Evolutionary conservation across 306 rosid genomes (phyloP).

Genomic region (Rubus parviflorus): DNA sequence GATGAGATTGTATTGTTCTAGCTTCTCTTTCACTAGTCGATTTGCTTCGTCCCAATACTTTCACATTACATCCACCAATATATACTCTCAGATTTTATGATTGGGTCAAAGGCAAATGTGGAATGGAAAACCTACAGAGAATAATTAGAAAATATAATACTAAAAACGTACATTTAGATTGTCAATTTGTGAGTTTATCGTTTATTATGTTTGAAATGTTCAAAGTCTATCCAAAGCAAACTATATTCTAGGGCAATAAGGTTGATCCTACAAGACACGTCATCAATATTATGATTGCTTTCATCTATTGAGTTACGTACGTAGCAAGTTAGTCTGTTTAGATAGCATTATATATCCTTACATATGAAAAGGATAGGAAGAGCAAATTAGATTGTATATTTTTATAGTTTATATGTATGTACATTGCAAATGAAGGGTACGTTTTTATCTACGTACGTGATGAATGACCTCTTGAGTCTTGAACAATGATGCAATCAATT

Average conservation of each 20-base stretch:
- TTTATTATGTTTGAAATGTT: not conserved
- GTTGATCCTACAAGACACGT: not conserved
- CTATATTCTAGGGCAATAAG: not conserved
- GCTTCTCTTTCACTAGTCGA: not conserved
- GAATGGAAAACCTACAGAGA: not conserved
- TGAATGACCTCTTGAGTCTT: too few species aligned
- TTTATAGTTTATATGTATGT: too few species aligned
- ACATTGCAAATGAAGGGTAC: not conserved
- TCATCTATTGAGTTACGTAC: not conserved
- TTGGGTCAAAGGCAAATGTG: not conserved
- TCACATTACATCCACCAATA: not conserved
- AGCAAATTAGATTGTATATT: not conserved
- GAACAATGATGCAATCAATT: too few species aligned
- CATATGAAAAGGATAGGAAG: not conserved
- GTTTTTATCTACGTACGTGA: too few species aligned
- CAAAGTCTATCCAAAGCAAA: not conserved
- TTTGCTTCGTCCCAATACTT: not conserved
- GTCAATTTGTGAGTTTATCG: not conserved
- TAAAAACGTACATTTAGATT: not conserved
- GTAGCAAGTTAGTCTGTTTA: not conserved
- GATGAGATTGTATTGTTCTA: too few species aligned
- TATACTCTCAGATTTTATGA: not conserved
- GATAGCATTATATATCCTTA: not conserved
- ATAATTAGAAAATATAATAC: not conserved
- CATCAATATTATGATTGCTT: not conserved